phyloP scores from a whole-genome alignment of 768 basidiomycete species.

The Collybia sordida region DNA sequence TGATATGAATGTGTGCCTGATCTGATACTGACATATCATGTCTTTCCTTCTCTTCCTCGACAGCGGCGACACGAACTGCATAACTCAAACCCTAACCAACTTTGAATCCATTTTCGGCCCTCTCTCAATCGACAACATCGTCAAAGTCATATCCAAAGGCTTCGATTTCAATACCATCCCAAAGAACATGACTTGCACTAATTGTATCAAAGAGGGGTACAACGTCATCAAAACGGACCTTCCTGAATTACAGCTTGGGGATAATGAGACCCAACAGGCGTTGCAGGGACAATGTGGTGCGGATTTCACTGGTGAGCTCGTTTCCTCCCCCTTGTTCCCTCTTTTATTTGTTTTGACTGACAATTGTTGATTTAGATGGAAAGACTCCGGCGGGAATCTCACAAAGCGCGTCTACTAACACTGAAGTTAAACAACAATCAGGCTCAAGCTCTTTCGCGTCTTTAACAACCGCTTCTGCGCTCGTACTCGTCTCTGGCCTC shows the following conservation, averaged over 20 bases:
- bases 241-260: slow-evolving; percentile 33
- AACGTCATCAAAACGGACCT: slow-evolving; percentile 35
- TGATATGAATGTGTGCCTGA: background rate
- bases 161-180: slow-evolving; percentile 17
- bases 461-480: background rate
- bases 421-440: background rate
- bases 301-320: slow-evolving; percentile 49
- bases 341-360: background rate
- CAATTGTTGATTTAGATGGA: slow-evolving; percentile 32
- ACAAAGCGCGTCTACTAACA: slow-evolving; percentile 29
- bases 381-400: slow-evolving; percentile 32
- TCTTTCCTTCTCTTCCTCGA: background rate
- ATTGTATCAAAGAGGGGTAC: slow-evolving; percentile 54
- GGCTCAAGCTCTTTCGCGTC: background rate
- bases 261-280: slow-evolving; percentile 18
- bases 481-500: background rate
- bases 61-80: slow-evolving; percentile 46
- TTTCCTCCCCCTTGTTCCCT: background rate
- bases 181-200: slow-evolving; percentile 46
- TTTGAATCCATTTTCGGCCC: slow-evolving; percentile 41
- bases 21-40: background rate
- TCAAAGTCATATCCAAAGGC: slow-evolving; percentile 14
- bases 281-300: slow-evolving; percentile 46
- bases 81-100: slow-evolving; percentile 54
- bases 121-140: slow-evolving; percentile 33